Evolutionary conservation across 257 asterid genomes (phyloP).

Genomic region (Penstemon eatonii): DNA sequence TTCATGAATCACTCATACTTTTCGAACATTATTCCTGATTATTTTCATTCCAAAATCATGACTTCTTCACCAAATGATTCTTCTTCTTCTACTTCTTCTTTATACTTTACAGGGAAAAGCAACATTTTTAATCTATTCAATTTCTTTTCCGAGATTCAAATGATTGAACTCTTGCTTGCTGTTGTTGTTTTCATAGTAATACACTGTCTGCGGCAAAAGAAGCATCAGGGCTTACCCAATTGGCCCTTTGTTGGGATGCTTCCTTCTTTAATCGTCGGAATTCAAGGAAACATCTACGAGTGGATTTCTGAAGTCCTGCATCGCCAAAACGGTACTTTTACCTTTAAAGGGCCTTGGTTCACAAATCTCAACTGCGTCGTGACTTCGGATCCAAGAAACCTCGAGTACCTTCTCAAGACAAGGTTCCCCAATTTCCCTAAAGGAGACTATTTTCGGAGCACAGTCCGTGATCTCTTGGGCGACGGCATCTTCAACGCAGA

Average conservation of each 20-base stretch:
- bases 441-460: conserved; percentile 63
- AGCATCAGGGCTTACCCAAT: conserved; percentile 53
- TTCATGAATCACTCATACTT: conserved; percentile 37
- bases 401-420: conserved; percentile 82
- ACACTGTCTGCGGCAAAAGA: conserved; percentile 46
- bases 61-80: conserved; percentile 23
- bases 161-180: conserved; percentile 58
- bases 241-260: conserved; percentile 94
- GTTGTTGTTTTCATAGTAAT: conserved; percentile 49
- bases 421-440: conserved; percentile 77
- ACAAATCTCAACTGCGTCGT: conserved; percentile 83
- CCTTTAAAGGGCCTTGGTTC: conserved; percentile 76
- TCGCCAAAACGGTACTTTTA: conserved; percentile 66
- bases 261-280: conserved; percentile 68
- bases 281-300: conserved; percentile 61
- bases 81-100: conserved; percentile 20
- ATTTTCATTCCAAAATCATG: conserved; percentile 45
- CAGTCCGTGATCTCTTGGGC: conserved; percentile 75
- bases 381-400: conserved; percentile 73
- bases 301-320: conserved; percentile 64
- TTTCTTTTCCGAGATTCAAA: conserved; percentile 52
- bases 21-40: conserved; percentile 23
- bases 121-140: conserved; percentile 9
- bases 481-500: conserved; percentile 90
- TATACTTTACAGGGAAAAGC: background rate